Evolutionary conservation across 306 rosid species (phyloP), one percentile per base, ranked within the genome.

Genomic region (Vigna mungo): DNA sequence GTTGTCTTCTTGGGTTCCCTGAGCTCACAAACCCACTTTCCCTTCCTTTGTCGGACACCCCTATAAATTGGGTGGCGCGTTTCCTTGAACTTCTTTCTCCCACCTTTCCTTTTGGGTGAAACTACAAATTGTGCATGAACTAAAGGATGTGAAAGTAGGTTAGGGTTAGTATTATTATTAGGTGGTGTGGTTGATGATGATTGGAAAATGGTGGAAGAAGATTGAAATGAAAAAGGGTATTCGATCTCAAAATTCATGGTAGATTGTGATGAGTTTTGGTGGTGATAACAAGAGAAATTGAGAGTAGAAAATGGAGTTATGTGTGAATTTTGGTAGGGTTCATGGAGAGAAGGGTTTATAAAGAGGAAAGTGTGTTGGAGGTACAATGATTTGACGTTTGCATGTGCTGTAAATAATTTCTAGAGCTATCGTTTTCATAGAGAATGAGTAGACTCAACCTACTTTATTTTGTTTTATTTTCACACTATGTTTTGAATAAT

Each of bases 21-120:
- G 6, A 82, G 51, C 56, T 82, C 82, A 17, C 82, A 71, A 32
- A 82, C 85, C 85, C 85, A 82, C 17, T 72, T 64, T 0, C 51
- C 70, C 51, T 64, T 64, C 8, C 70, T 64, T 64, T 64, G 32
- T 18, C 70, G 30, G 7, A 39, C 70, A 37, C 70, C 70, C 30
- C 51, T 37, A n/a, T 64, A 64, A 10, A 64, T 39, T 0, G 70
- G 70, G 51, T 64, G 32, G 0, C 32, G 32, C 1, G 70, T 64
- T 23, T 64, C 70, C 25, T 39, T 13, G 15, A 64, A 64, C 70
- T 64, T 64, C 32, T 64, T 64, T 11, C 51, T 64, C 12, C 70
- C 70, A 0, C 72, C 60, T 48, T 65, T 82, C 44, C 65, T 73
- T n/a, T 71, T 82, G 21, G 23, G 82, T 1, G 68, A 46, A n/a